These are phyloP conservation scores for Mortierella hygrophila DNA, from an alignment of 192 early-diverging fungal genomes.

Conservation along the genomic window DNA sequence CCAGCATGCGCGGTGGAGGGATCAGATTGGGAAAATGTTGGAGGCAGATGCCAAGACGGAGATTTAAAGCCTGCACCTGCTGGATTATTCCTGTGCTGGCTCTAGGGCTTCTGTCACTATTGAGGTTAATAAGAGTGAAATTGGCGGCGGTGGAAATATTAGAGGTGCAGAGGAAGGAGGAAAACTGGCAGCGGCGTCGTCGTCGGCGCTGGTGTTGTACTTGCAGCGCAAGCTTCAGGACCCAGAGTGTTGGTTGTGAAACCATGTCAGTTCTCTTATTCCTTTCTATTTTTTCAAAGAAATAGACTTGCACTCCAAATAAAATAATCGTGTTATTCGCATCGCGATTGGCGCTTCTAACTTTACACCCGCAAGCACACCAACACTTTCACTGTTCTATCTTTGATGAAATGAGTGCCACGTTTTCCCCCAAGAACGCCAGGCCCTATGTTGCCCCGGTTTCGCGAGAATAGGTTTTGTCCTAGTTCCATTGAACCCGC, in stretches of 20 bases:
- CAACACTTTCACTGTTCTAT: too few species aligned
- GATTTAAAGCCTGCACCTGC: constrained; percentile 26
- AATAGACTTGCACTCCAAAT: too few species aligned
- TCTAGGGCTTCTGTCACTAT: background rate
- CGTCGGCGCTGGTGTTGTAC: background rate
- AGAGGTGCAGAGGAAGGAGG: background rate
- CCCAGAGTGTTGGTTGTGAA: background rate
- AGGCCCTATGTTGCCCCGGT: too few species aligned
- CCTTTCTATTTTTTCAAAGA: too few species aligned
- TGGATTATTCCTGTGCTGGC: background rate
- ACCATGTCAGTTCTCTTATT: too few species aligned
- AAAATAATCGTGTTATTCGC: too few species aligned
- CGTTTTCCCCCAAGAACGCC: too few species aligned
- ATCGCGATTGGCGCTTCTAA: too few species aligned
- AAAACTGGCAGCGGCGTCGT: background rate
- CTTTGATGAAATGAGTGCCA: too few species aligned
- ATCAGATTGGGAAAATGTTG: constrained; percentile 35
- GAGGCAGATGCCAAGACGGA: constrained; percentile 38
- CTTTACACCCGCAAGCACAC: too few species aligned
- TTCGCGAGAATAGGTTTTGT: too few species aligned
- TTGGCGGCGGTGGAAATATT: background rate
- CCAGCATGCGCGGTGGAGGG: background rate
- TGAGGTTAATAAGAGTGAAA: background rate
- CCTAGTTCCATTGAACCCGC: too few species aligned
- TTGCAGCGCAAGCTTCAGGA: background rate